These are phyloP conservation scores for Diplotaxis tenuifolia DNA, from an alignment of 345 rosid genomes.

Conservation along the genomic window DNA sequence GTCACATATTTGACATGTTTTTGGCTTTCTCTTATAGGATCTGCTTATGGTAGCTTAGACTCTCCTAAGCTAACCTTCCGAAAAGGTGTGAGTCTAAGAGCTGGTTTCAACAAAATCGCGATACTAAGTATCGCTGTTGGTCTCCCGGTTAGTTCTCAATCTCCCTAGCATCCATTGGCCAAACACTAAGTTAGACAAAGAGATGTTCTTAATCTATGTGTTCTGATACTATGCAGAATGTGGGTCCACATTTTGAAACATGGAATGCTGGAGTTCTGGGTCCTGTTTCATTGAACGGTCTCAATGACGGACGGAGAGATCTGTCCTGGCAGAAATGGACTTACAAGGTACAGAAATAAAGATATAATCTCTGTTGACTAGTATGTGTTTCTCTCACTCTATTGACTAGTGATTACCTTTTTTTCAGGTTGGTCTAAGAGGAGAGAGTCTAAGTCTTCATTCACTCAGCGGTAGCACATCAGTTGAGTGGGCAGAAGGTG, in stretches of 20 bases:
- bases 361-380: not conserved
- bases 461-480: conserved; percentile 80
- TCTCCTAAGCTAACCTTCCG: conserved; percentile 78
- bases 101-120: conserved; percentile 79
- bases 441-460: conserved; percentile 88
- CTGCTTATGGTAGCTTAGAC: conserved; percentile 86
- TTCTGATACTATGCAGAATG: conserved; percentile 56
- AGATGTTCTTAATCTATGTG: conserved; percentile 18
- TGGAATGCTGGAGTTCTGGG: conserved; percentile 98
- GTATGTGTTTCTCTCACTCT: not conserved
- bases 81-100: conserved; percentile 68
- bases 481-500: conserved; percentile 89
- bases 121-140: conserved; percentile 94
- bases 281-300: conserved; percentile 77
- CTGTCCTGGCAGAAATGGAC: conserved; percentile 98
- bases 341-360: conserved; percentile 58
- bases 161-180: conserved; percentile 23
- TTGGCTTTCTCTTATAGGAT: conserved; percentile 49
- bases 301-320: conserved; percentile 76
- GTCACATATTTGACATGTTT: conserved; percentile 13
- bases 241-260: conserved; percentile 96
- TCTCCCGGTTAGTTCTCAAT: conserved; percentile 68
- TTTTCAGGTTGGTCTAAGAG: conserved; percentile 85
- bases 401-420: not conserved
- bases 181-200: not conserved